phyloP scores from a whole-genome alignment of 306 rosid genomes.

The Pyrus communis region DNA sequence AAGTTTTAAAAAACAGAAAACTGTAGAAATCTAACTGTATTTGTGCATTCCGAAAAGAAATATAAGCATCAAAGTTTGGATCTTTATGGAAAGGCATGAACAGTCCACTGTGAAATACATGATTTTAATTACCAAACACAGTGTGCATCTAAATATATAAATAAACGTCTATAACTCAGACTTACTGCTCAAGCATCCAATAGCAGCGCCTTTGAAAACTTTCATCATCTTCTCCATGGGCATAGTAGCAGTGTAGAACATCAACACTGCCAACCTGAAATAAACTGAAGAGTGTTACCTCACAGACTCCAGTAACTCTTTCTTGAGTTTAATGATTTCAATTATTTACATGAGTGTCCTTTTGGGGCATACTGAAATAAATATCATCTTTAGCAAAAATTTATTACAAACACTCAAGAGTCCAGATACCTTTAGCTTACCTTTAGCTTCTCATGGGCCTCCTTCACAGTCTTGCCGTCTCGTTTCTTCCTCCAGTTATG shows the following conservation, averaged over 20 bases:
- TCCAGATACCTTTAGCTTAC: constrained; percentile 27
- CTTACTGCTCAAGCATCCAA: constrained; percentile 95
- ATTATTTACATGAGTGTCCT: not conserved
- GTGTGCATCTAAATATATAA: too few relatives aligned
- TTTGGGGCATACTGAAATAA: not conserved
- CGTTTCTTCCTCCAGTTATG: constrained; percentile 92
- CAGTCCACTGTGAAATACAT: not conserved
- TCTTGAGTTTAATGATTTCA: not conserved
- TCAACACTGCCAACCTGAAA: constrained; percentile 91
- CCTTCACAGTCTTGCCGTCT: constrained; percentile 88
- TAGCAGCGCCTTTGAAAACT: constrained; percentile 89
- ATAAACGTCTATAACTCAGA: constrained; percentile 14
- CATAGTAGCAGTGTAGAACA: constrained; percentile 86
- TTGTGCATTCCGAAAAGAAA: not conserved
- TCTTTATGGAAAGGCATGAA: not conserved
- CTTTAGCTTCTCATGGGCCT: constrained; percentile 84
- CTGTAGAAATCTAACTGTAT: not conserved
- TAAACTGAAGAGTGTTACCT: constrained; percentile 31
- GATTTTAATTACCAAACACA: not conserved
- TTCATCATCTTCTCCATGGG: constrained; percentile 94
- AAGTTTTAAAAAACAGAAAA: not conserved
- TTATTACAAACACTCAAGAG: not conserved
- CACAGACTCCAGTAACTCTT: constrained; percentile 3
- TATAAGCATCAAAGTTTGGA: not conserved
- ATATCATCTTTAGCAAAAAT: not conserved